Percentiles rank a stretch among this genome's conserved stretches.
Evolutionary conservation across 1,284 basidiomycete genomes (phyloP).

Genomic region (Somion occarium): DNA sequence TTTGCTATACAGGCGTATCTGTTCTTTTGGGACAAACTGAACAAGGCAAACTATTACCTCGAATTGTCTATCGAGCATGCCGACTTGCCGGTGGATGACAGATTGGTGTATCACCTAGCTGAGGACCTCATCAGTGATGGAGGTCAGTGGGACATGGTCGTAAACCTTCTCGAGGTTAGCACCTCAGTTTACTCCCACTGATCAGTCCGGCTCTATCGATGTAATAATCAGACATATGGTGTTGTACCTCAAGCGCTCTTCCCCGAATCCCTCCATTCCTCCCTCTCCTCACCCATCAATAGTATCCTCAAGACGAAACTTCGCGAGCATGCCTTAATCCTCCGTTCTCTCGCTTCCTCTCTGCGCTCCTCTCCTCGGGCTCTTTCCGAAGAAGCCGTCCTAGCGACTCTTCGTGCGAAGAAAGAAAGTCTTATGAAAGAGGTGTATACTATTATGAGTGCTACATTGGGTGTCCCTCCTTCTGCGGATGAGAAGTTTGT

Average conservation of each 20-base stretch:
- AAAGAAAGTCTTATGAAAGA: conserved; percentile 85
- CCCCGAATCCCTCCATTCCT: conserved; percentile 86
- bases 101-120: conserved; percentile 76
- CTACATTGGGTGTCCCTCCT: conserved; percentile 83
- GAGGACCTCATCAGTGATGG: conserved; percentile 84
- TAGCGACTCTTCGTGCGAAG: conserved; percentile 60
- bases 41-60: conserved; percentile 94
- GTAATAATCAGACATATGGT: conserved; percentile 60
- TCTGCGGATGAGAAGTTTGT: conserved; percentile 65
- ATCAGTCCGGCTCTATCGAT: background rate
- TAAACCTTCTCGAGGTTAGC: conserved; percentile 72
- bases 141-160: conserved; percentile 94
- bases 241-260: conserved; percentile 78
- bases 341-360: conserved; percentile 60
- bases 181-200: background rate
- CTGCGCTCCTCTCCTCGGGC: conserved; percentile 36
- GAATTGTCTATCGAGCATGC: conserved; percentile 84
- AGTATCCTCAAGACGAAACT: conserved; percentile 83
- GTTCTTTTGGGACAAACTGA: conserved; percentile 94
- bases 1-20: conserved; percentile 62
- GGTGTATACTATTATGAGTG: conserved; percentile 83
- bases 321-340: conserved; percentile 82
- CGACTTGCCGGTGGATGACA: conserved; percentile 77
- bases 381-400: conserved; percentile 40
- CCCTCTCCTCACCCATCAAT: conserved; percentile 72